Conservation (phyloP, 331 rosid genomes). For the Ulmus americana region DNA sequence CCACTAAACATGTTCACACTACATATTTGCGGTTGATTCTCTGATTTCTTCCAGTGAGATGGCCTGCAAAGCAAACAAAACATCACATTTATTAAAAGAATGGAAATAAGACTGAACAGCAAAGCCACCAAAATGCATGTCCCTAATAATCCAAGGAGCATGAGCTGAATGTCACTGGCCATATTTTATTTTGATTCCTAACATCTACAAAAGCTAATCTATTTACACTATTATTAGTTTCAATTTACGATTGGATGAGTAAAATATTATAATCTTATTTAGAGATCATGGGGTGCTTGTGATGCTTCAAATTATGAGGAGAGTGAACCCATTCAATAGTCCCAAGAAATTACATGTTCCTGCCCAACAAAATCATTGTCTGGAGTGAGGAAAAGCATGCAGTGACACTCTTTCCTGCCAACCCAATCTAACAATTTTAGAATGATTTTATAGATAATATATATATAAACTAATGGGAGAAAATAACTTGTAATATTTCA, state of each 20-base stretch:
- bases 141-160: no score
- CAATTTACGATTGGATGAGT: no score
- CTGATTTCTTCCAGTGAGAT: conserved; percentile 77
- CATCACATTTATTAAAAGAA: neutral
- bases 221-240: no score
- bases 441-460: neutral
- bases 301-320: neutral
- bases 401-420: conserved; percentile 98
- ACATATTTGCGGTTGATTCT: conserved; percentile 71
- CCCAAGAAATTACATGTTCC: conserved; percentile 59
- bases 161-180: no score
- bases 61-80: conserved; percentile 40
- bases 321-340: neutral
- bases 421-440: conserved; percentile 17
- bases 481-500: neutral
- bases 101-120: neutral
- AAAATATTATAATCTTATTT: no score
- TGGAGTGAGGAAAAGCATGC: conserved; percentile 98
- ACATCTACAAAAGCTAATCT: no score
- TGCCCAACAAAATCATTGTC: conserved; percentile 91
- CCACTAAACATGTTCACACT: conserved; percentile 10
- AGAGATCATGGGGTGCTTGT: neutral
- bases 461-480: neutral
- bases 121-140: no score
- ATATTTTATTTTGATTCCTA: no score